Evolutionary conservation across 2,329 filamentous ascomycete genomes (phyloP).

Genomic region (Cladosporium cucumerinum): DNA sequence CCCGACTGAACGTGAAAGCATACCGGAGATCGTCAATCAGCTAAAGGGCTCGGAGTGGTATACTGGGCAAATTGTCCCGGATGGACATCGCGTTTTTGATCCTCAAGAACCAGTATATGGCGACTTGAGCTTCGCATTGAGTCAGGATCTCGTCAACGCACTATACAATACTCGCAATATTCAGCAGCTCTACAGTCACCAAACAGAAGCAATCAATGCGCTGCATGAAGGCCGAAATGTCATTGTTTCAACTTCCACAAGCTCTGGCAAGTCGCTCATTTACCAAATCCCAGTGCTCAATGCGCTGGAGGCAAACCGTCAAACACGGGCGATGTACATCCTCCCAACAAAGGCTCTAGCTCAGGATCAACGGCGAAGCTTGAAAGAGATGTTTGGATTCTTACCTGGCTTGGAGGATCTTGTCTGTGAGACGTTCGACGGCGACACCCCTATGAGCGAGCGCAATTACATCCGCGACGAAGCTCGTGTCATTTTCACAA

Average conservation of each 20-base stretch:
- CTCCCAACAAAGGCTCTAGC: conserved; percentile 96
- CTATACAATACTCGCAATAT: conserved; percentile 90
- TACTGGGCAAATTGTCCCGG: conserved; percentile 84
- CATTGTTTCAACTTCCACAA: conserved; percentile 91
- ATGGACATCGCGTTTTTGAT: conserved; percentile 88
- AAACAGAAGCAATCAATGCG: conserved; percentile 88
- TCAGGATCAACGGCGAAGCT: conserved; percentile 85
- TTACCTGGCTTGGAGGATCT: conserved; percentile 73
- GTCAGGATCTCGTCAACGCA: conserved; percentile 91
- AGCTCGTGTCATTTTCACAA: conserved; percentile 91
- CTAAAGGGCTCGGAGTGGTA: conserved; percentile 85
- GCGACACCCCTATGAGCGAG: conserved; percentile 80
- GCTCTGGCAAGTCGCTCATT: conserved; percentile 95
- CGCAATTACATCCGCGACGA: conserved; percentile 80
- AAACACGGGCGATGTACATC: conserved; percentile 90
- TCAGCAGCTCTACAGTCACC: conserved; percentile 81
- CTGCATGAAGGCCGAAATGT: conserved; percentile 79
- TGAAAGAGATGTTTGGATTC: conserved; percentile 78
- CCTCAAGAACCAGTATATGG: conserved; percentile 78
- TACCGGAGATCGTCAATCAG: conserved; percentile 81
- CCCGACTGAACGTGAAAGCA: conserved; percentile 72
- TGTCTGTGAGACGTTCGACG: conserved; percentile 90
- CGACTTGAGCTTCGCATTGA: conserved; percentile 79
- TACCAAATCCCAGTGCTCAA: conserved; percentile 93
- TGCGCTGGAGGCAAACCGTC: conserved; percentile 72